These are phyloP conservation scores for Epichloe aotearoae DNA, from an alignment of 2,329 filamentous ascomycete genomes.

Conservation along the genomic window DNA sequence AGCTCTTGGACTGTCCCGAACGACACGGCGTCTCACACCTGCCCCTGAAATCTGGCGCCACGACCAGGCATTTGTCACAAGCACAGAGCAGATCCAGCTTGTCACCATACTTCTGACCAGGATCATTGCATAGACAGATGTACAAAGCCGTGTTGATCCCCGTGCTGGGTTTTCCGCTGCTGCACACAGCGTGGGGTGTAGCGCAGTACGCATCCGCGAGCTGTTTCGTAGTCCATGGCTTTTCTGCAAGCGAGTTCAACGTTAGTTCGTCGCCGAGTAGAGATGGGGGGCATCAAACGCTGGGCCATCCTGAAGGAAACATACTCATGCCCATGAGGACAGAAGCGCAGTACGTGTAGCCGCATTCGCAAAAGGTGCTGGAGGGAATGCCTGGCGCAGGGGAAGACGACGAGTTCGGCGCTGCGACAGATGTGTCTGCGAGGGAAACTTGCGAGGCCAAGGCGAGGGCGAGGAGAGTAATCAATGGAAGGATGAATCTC, in stretches of 20 bases:
- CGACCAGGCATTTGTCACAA: constrained; percentile 26
- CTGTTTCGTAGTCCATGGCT: constrained; percentile 21
- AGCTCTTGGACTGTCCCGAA: constrained; percentile 9
- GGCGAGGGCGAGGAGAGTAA: constrained; percentile 11
- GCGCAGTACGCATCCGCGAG: constrained; percentile 23
- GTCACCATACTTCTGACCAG: constrained; percentile 19
- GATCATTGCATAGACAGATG: constrained; percentile 24
- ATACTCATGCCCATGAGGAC: constrained; percentile 25
- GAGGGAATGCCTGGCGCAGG: constrained; percentile 9
- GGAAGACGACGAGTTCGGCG: constrained; percentile 1
- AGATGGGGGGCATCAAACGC: no score
- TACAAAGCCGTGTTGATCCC: constrained; percentile 21
- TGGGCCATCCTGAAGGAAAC: not conserved
- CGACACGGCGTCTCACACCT: constrained; percentile 25
- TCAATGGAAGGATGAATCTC: constrained; percentile 11
- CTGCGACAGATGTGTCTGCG: not conserved
- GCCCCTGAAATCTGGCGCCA: constrained; percentile 26
- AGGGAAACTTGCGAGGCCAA: constrained; percentile 10
- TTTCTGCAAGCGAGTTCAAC: constrained; percentile 11
- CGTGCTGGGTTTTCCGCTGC: constrained; percentile 16
- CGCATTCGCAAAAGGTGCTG: constrained; percentile 26
- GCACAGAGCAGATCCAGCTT: constrained; percentile 25
- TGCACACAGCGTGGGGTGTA: constrained; percentile 23
- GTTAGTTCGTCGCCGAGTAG: no score
- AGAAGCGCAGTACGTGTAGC: constrained; percentile 28